Conservation (phyloP, 306 rosid genomes). For the Heteromeles arbutifolia region DNA sequence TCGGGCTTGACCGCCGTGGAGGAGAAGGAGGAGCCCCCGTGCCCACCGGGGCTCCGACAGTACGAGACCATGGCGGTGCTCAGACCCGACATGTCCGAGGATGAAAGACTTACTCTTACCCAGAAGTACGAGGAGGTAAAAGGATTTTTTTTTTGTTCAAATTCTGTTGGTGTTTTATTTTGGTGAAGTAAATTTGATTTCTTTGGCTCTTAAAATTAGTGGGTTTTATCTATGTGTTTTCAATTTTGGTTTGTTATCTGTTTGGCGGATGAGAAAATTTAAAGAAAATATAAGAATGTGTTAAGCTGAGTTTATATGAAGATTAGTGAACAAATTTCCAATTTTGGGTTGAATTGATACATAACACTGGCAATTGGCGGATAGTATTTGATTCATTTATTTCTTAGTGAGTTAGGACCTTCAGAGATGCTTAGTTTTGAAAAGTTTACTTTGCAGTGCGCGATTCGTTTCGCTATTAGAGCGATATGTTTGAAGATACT, state of each 20-base stretch:
- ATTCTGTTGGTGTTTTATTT: not conserved
- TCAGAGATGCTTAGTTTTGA: not conserved
- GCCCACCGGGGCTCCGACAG: constrained; percentile 71
- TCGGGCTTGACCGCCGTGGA: constrained; percentile 43
- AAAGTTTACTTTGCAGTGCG: not conserved
- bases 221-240: not conserved
- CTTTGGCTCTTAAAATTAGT: not conserved
- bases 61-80: constrained; percentile 68
- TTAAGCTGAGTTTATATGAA: not conserved
- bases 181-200: not conserved
- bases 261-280: not conserved
- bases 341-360: not conserved
- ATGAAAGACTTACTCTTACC: constrained; percentile 57
- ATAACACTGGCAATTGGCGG: not conserved
- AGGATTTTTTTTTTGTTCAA: not conserved
- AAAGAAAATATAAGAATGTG: not conserved
- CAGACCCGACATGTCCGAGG: constrained; percentile 79
- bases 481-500: not conserved
- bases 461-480: not conserved
- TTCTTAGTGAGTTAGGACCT: not conserved
- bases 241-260: not conserved
- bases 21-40: constrained; percentile 80
- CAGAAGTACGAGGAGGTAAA: constrained; percentile 83
- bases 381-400: not conserved
- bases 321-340: not conserved